Evolutionary conservation across 768 basidiomycete species (phyloP).

Genomic region (Phlebiopsis gigantea): DNA sequence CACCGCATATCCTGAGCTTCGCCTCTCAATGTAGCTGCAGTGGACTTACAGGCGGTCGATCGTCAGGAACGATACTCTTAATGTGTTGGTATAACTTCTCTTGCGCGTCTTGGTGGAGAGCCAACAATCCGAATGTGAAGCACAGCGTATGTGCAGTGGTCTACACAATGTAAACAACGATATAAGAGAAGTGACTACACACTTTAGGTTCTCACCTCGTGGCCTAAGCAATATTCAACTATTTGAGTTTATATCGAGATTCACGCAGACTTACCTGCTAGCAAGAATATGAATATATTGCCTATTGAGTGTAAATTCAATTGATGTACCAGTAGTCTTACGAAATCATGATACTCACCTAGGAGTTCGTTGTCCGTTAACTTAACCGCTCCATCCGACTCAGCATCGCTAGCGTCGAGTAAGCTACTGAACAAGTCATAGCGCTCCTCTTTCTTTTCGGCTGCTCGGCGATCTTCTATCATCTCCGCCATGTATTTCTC

Average conservation of each 20-base stretch:
- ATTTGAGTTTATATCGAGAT: background rate
- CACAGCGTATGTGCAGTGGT: conserved; percentile 30
- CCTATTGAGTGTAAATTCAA: conserved; percentile 19
- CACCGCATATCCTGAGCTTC: background rate
- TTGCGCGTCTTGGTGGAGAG: conserved; percentile 36
- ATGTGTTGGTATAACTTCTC: conserved; percentile 31
- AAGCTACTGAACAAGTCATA: conserved; percentile 50
- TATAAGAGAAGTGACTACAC: background rate
- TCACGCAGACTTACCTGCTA: conserved; percentile 35
- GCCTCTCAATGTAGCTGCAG: background rate
- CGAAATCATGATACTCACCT: conserved; percentile 16
- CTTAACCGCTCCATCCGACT: conserved; percentile 21
- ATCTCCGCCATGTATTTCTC: conserved; percentile 46
- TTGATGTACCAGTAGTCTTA: background rate
- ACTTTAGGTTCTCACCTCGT: background rate
- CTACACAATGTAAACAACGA: conserved; percentile 19
- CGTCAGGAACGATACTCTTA: conserved; percentile 22
- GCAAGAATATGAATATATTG: conserved; percentile 40
- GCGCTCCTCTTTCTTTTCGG: conserved; percentile 33
- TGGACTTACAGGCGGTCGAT: conserved; percentile 22
- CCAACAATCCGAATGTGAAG: conserved; percentile 31
- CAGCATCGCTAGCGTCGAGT: conserved; percentile 42
- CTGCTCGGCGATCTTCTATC: conserved; percentile 38
- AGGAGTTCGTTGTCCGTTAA: conserved; percentile 40
- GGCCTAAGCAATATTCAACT: background rate